Evolutionary conservation across 768 basidiomycete species (phyloP).

Genomic region (Cubamyces sp.): DNA sequence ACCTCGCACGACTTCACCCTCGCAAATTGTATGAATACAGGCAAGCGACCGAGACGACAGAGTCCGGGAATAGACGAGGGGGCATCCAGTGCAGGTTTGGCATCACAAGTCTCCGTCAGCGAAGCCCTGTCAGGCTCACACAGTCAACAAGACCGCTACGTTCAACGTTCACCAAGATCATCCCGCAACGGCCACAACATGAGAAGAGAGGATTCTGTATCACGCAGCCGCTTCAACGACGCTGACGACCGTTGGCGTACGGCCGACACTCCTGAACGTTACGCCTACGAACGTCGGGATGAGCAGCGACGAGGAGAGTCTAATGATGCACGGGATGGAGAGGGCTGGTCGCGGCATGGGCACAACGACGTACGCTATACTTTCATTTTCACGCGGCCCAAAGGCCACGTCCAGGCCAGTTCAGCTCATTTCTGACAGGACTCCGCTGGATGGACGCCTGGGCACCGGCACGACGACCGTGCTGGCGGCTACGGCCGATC

Average conservation of each 20-base stretch:
- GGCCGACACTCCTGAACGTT: constrained; percentile 39
- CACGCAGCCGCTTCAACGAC: constrained; percentile 52
- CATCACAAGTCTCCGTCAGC: constrained; percentile 22
- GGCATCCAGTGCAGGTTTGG: constrained; percentile 23
- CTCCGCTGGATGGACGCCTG: constrained; percentile 15
- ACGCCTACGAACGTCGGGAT: constrained; percentile 20
- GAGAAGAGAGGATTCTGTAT: constrained; percentile 56
- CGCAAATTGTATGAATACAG: constrained; percentile 8
- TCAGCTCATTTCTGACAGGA: constrained; percentile 21
- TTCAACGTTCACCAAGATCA: constrained; percentile 43
- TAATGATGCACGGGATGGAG: constrained; percentile 16
- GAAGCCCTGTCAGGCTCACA: constrained; percentile 20
- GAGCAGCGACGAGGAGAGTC: constrained; percentile 18
- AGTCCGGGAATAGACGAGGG: constrained; percentile 17
- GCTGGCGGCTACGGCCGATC: constrained; percentile 18
- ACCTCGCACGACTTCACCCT: constrained; percentile 14
- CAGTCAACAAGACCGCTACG: constrained; percentile 35
- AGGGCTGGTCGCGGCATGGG: constrained; percentile 21
- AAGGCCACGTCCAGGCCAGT: constrained; percentile 4
- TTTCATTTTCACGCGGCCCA: background rate
- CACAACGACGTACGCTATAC: constrained; percentile 19
- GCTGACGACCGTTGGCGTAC: constrained; percentile 55
- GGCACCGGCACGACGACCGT: constrained; percentile 19
- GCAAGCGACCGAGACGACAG: constrained; percentile 20
- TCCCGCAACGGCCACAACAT: constrained; percentile 45